These are phyloP conservation scores for Pythium scleroteichum DNA, from an alignment of 352 stramenopile genomes.

Conservation along the genomic window DNA sequence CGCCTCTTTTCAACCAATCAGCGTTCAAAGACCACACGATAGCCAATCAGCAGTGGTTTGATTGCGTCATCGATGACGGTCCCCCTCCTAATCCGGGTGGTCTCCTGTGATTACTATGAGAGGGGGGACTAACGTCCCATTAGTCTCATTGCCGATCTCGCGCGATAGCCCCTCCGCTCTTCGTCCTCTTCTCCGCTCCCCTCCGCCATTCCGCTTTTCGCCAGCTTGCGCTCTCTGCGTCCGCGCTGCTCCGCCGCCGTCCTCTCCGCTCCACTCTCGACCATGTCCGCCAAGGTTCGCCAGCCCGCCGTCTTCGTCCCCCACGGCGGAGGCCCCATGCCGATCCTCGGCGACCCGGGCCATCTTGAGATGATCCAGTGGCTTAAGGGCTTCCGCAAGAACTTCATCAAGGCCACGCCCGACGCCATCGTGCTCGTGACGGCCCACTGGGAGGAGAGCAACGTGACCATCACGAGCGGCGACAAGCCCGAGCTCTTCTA, in stretches of 20 bases:
- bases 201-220: not conserved
- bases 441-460: slow-evolving; percentile 76
- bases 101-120: not conserved
- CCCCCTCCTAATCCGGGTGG: not conserved
- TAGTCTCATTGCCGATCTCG: not conserved
- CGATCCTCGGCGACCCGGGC: slow-evolving; percentile 51
- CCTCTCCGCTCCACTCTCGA: not conserved
- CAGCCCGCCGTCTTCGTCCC: slow-evolving; percentile 25
- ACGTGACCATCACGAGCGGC: slow-evolving; percentile 39
- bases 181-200: not conserved
- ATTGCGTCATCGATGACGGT: slow-evolving; percentile 1
- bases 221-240: not conserved
- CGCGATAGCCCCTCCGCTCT: no score
- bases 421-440: slow-evolving; percentile 79
- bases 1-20: no score
- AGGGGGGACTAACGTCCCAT: not conserved
- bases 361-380: slow-evolving; percentile 34
- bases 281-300: not conserved
- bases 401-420: slow-evolving; percentile 28
- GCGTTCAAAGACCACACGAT: no score
- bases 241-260: not conserved
- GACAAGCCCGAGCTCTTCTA: slow-evolving; percentile 67
- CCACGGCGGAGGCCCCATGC: slow-evolving; percentile 60
- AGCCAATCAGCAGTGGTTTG: not conserved
- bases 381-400: slow-evolving; percentile 41